Percentiles rank a stretch among this genome's conserved stretches.
These are phyloP conservation scores for Kalaharituber pfeilii DNA, from an alignment of 2,329 filamentous ascomycete species.

Conservation along the genomic window DNA sequence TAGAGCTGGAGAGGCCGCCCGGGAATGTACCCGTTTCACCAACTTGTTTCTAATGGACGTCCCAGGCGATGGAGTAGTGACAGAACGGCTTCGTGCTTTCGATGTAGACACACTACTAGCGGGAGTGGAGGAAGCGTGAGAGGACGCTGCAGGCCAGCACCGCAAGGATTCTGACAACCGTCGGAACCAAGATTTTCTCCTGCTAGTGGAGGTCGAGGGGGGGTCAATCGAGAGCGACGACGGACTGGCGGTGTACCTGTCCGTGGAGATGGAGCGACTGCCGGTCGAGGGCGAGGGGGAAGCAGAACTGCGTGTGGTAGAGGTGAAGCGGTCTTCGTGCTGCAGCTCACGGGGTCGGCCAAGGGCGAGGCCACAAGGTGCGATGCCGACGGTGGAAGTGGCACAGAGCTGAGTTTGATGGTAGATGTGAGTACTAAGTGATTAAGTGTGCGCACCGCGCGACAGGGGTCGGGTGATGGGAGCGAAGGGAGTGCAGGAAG, in stretches of 20 bases:
- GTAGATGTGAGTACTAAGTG: slow-evolving; percentile 10
- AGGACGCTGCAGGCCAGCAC: slow-evolving; percentile 12
- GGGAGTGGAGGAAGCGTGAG: slow-evolving; percentile 8
- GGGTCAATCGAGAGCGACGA: background rate
- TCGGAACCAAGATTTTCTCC: background rate
- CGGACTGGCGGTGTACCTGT: background rate
- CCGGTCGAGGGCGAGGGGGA: background rate
- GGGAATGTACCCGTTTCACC: slow-evolving; percentile 15
- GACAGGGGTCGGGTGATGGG: slow-evolving; percentile 11
- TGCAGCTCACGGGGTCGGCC: slow-evolving; percentile 16
- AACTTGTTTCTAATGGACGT: slow-evolving; percentile 18
- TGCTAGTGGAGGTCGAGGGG: background rate
- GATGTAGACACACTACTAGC: background rate
- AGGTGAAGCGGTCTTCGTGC: background rate
- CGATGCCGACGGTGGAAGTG: slow-evolving; percentile 23
- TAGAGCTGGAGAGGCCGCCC: slow-evolving; percentile 8
- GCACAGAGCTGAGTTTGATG: slow-evolving; percentile 20
- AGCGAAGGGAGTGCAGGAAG: slow-evolving; percentile 3
- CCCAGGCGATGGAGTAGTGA: slow-evolving; percentile 6
- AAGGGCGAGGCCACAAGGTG: slow-evolving; percentile 23
- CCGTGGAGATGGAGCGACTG: background rate
- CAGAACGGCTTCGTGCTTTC: background rate
- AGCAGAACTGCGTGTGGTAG: background rate
- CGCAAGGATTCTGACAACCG: slow-evolving; percentile 11
- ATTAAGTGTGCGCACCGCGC: slow-evolving; percentile 3